phyloP scores from a whole-genome alignment of 306 rosid species.

The Trifolium dubium region DNA sequence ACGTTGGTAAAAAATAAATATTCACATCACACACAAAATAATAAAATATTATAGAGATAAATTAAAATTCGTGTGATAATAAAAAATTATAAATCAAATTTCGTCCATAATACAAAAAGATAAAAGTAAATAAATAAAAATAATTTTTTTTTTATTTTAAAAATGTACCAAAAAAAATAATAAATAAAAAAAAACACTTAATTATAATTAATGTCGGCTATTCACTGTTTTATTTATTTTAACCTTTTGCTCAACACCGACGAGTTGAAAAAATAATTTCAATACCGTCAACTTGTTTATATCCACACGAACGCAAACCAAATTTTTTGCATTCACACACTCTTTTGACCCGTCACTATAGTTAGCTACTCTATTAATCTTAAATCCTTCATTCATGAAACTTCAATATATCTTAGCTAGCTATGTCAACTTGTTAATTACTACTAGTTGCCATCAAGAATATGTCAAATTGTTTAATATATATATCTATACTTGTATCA shows the following conservation, averaged over 20 bases:
- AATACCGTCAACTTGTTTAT: conserved; percentile 21
- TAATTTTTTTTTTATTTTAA: too few relatives aligned
- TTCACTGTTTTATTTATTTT: background rate
- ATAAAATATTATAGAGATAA: too few relatives aligned
- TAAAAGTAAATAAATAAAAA: too few relatives aligned
- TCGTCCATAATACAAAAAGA: too few relatives aligned
- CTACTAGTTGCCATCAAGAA: background rate
- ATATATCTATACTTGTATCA: background rate
- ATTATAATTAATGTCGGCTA: conserved; percentile 43
- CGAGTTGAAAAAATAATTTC: background rate
- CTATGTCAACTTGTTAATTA: background rate
- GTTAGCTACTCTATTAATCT: background rate
- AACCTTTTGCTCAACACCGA: conserved; percentile 28
- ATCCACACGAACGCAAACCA: conserved; percentile 13
- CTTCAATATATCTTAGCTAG: background rate
- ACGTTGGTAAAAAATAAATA: too few relatives aligned
- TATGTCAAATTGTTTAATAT: background rate
- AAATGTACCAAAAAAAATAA: too few relatives aligned
- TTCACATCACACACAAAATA: too few relatives aligned
- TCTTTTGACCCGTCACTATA: conserved; percentile 22
- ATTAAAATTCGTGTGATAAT: too few relatives aligned
- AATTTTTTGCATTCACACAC: conserved; percentile 32
- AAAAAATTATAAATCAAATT: too few relatives aligned
- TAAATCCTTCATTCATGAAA: too few relatives aligned
- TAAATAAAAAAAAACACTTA: background rate